phyloP scores from a whole-genome alignment of 768 basidiomycete genomes.

The Leccinum barrowsii region DNA sequence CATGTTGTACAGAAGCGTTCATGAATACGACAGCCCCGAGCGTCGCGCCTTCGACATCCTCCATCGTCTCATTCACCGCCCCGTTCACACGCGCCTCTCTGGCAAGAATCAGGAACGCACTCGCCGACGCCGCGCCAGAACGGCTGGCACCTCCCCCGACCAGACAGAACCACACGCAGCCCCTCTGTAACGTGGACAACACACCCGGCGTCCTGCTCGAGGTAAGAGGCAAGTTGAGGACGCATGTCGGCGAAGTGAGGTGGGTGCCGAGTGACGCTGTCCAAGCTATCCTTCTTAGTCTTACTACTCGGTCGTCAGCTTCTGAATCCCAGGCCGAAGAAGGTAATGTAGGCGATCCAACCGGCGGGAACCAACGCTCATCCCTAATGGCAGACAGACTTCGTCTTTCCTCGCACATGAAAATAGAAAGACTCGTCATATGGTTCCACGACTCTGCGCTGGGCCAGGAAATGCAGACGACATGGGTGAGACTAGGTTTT shows the following conservation, averaged over 20 bases:
- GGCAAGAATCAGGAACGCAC: conserved; percentile 26
- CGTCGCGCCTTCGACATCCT: conserved; percentile 4
- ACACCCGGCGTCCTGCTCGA: conserved; percentile 69
- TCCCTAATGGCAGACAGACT: conserved; percentile 41
- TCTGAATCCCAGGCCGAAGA: conserved; percentile 58
- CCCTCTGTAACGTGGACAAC: conserved; percentile 69
- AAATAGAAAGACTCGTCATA: conserved; percentile 11
- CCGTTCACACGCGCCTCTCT: conserved; percentile 37
- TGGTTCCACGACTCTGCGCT: conserved; percentile 20
- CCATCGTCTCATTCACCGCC: conserved; percentile 35
- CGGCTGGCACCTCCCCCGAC: conserved; percentile 12
- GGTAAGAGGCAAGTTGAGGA: conserved; percentile 53
- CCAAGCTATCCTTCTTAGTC: too few species aligned
- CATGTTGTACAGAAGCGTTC: conserved; percentile 28
- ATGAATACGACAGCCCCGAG: conserved; percentile 6
- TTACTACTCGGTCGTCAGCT: conserved; percentile 39
- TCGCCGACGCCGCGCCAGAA: conserved; percentile 16
- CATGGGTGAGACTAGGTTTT: conserved; percentile 67
- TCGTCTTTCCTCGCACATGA: conserved; percentile 40
- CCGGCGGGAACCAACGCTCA: neutral
- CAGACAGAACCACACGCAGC: conserved; percentile 50
- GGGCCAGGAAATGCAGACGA: conserved; percentile 74
- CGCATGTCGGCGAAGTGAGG: conserved; percentile 82
- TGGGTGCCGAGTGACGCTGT: conserved; percentile 25
- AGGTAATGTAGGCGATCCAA: conserved; percentile 36